Percentiles rank a stretch among this genome's conserved stretches.
Evolutionary conservation across 2,329 filamentous ascomycete species (phyloP).

Genomic region (Sporothrix globosa): DNA sequence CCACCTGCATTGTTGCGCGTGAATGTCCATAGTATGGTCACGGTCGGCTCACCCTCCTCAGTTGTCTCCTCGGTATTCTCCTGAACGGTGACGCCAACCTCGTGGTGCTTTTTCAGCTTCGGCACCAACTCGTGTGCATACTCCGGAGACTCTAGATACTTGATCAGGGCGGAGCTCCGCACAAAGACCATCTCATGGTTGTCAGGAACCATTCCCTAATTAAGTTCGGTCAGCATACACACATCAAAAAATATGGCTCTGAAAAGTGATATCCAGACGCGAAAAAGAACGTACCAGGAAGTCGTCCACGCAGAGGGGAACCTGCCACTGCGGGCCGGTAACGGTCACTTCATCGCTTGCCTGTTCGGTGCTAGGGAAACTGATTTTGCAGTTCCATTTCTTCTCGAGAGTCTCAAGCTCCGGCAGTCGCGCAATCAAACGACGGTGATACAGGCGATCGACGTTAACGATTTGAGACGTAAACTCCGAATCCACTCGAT

Average conservation of each 20-base stretch:
- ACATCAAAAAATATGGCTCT: too few relatives aligned
- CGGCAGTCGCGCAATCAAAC: constrained; percentile 82
- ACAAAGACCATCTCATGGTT: constrained; percentile 88
- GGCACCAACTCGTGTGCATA: constrained; percentile 79
- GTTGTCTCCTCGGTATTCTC: constrained; percentile 63
- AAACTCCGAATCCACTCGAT: constrained; percentile 95
- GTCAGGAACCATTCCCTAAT: constrained; percentile 89
- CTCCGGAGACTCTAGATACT: constrained; percentile 78
- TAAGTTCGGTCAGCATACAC: background rate
- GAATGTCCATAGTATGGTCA: constrained; percentile 75
- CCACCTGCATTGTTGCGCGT: constrained; percentile 97
- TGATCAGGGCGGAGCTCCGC: constrained; percentile 72
- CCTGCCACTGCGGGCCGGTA: constrained; percentile 96
- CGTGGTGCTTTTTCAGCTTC: constrained; percentile 88
- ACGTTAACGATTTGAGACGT: constrained; percentile 92
- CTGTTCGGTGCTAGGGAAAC: constrained; percentile 95
- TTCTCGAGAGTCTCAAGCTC: constrained; percentile 96
- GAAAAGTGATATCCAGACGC: too few relatives aligned
- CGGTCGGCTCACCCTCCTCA: constrained; percentile 60
- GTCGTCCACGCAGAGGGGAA: constrained; percentile 93
- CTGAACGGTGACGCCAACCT: constrained; percentile 80
- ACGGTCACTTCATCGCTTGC: constrained; percentile 96
- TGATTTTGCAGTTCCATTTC: constrained; percentile 99
- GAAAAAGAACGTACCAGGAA: constrained; percentile 59
- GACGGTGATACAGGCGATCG: constrained; percentile 92